Base-by-base conservation (phyloP, 805 yeast genomes). In the Debaryomyces castellii region DNA sequence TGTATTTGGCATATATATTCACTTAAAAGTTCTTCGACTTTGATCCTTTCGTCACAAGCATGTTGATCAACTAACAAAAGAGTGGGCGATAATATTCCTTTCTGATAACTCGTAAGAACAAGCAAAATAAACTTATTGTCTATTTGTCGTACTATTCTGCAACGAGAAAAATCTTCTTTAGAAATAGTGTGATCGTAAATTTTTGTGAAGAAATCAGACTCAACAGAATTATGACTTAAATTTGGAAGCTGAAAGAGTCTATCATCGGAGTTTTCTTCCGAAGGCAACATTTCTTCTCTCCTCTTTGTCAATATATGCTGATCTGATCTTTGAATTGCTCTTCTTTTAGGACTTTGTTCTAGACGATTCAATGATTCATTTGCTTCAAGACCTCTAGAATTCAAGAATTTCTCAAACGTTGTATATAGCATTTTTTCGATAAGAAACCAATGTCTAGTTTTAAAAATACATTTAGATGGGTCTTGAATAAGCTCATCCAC, bases 11-110 rank as follows among this genome's bases (percentile, higher is more conserved):
- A 37, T 2, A 79, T 54, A 44, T 71, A 67, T 2, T 69, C 70
- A 27, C 58, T 50, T n/a, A 80, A 63, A 10, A 75, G 54, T 1
- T 48, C 41, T 53, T 89, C 96, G 2, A 85, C 76, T 39, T 71
- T 69, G 0, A 87, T 70, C 44, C 96, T 63, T 58, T 89, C 96
- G 63, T 87, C 95, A 44, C 85, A 80, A 0, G 96, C 96, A 67
- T 89, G 96, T 55, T 89, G 96, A 58, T 89, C 96, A 4, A 86
- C 54, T 1, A 80, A 63, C 17, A 79, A 60, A 12, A 80, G 52
- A 0, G 56, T 38, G 6, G 50, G 48, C 1, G 49, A 27, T 1
- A 55, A n/a, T 1, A 41, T 38, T 0, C 8, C 11, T 41, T 14
- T 8, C 21, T 34, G 3, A 22, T 23, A 7, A n/a, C 39, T 20